Evolutionary conservation across 106 monocot genomes (phyloP), one percentile per base, ranked within the genome.

Genomic region (Acanthochlamys bracteata): DNA sequence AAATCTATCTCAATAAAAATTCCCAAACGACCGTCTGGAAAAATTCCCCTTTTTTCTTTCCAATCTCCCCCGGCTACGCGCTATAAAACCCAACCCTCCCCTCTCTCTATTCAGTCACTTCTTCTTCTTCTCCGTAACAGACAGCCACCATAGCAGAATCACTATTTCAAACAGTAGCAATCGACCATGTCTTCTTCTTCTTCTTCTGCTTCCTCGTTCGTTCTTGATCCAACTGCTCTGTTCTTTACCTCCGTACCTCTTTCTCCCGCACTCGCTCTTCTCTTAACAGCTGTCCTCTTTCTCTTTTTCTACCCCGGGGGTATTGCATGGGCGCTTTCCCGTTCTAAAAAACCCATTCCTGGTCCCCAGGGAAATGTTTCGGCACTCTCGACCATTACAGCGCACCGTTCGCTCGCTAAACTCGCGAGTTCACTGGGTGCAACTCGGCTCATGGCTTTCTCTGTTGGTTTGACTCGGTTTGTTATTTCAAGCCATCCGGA

Each of bases 381-480:
- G 4, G 74, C 61, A 20, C 55, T 79, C 11, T 42, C 79, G 39
- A 43, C 69, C 60, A 2, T 60, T 1, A 12, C n/a, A 1, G 66
- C 79, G 0, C 79, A 79, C 60, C 74, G 74, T 7, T 26, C 19
- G 0, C 70, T 79, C 0, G 69, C 70, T 22, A 25, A 24, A 17
- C 60, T 66, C 0, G 59, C 79, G 0, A 16, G 19, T 7, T 27
- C 65, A 11, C 27, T 61, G 12, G 16, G 40, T 15, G 66, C 79
- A 39, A 7, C 25, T n/a, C 25, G 39, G 9, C 51, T 79, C 20
- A 79, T 79, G 79, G 74, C 79, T 39, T 79, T 79, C 74, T 79
- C 79, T 16, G 65, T 70, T 4, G 79, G 79, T 0, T 10, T 70
- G n/a, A 79, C 74, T 58, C 74, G 79, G n/a, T 79, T 79, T 55